These are phyloP conservation scores for Xylaria flabelliformis DNA, from an alignment of 495 filamentous ascomycete species.

Conservation along the genomic window DNA sequence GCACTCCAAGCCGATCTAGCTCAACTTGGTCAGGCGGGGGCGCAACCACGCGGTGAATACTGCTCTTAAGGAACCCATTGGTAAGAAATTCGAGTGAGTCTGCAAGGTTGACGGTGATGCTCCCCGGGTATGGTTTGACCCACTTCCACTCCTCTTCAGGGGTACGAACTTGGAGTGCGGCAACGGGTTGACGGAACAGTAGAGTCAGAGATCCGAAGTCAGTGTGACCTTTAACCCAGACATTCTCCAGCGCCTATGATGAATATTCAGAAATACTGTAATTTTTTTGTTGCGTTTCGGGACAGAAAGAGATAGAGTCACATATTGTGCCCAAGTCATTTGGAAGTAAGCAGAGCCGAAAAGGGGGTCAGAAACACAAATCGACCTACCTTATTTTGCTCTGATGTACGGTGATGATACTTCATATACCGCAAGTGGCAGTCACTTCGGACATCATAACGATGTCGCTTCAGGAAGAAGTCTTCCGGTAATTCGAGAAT, in stretches of 20 bases:
- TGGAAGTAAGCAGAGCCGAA: background rate
- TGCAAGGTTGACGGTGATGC: conserved; percentile 61
- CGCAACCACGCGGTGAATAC: conserved; percentile 59
- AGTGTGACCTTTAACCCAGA: conserved; percentile 57
- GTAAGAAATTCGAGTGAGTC: conserved; percentile 59
- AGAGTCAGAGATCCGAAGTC: conserved; percentile 65
- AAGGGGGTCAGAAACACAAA: background rate
- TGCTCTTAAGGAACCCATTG: conserved; percentile 58
- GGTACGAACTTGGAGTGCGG: conserved; percentile 58
- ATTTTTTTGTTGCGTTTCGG: background rate
- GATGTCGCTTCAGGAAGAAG: conserved; percentile 55
- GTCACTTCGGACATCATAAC: conserved; percentile 55
- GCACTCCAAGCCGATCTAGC: conserved; percentile 57
- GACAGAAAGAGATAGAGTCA: background rate
- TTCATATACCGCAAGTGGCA: conserved; percentile 64
- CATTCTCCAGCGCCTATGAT: conserved; percentile 31
- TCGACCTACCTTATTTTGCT: conserved; percentile 43
- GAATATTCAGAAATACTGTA: background rate
- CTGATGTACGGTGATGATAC: conserved; percentile 51
- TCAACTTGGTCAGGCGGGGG: conserved; percentile 58
- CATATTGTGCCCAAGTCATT: too few species aligned
- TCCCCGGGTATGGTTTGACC: conserved; percentile 57
- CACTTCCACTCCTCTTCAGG: conserved; percentile 58
- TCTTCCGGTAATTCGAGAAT: conserved; percentile 61
- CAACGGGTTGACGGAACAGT: conserved; percentile 60